phyloP scores from a whole-genome alignment of 1,284 basidiomycete genomes.

The Pterula multifida region DNA sequence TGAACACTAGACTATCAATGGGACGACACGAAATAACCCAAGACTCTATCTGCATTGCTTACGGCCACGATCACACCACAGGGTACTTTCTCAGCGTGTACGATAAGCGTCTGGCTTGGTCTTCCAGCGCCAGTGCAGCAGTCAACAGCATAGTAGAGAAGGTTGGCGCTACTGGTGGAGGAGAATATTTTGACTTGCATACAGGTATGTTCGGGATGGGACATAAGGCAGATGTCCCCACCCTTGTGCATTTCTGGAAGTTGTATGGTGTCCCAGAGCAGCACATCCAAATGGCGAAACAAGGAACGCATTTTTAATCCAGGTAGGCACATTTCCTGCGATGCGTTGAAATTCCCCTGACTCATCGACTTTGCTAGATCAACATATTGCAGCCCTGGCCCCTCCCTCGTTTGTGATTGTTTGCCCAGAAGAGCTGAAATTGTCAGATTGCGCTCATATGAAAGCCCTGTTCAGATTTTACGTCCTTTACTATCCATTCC shows the following conservation, averaged over 20 bases:
- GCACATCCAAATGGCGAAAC: background rate
- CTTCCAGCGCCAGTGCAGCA: background rate
- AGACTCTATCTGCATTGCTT: background rate
- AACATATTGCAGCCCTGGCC: too few relatives aligned
- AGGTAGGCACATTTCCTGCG: too few relatives aligned
- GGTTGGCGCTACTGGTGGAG: background rate
- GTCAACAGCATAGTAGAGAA: background rate
- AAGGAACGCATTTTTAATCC: background rate
- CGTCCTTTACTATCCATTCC: too few relatives aligned
- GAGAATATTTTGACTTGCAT: constrained; percentile 1
- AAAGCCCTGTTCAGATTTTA: too few relatives aligned
- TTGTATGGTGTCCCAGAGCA: background rate
- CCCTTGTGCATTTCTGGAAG: background rate
- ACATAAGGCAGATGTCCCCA: background rate
- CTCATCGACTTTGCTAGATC: too few relatives aligned
- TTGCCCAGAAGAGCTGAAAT: too few relatives aligned
- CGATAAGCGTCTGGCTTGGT: background rate
- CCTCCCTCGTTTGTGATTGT: too few relatives aligned
- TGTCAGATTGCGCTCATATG: too few relatives aligned
- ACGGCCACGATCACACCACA: background rate
- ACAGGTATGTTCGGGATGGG: background rate
- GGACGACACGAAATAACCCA: background rate
- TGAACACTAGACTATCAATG: background rate
- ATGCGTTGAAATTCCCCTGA: too few relatives aligned
- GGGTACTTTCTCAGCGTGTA: constrained; percentile 1